Evolutionary conservation across 2,329 filamentous ascomycete species (phyloP).

Genomic region (Dactylellina haptotyla): DNA sequence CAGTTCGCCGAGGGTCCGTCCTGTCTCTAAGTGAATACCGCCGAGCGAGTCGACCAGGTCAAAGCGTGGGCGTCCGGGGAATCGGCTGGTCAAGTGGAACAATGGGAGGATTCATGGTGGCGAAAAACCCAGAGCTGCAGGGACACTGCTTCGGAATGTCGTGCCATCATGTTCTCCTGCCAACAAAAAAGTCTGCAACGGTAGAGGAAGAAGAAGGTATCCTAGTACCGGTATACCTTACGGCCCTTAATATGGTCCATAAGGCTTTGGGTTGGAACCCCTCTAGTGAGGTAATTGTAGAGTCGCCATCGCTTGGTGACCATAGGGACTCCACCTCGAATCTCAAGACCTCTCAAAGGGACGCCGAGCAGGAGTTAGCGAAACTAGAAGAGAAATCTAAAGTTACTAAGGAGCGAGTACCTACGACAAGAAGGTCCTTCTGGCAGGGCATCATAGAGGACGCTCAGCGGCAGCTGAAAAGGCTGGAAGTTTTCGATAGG

Average conservation of each 20-base stretch:
- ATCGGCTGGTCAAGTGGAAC: slow-evolving; percentile 14
- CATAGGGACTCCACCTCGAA: slow-evolving; percentile 2
- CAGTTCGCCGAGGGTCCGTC: neutral
- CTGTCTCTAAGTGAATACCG: neutral
- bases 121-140: slow-evolving; percentile 1
- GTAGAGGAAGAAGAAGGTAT: neutral
- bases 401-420: neutral
- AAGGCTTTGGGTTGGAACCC: neutral
- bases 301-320: slow-evolving; percentile 20
- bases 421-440: neutral
- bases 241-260: neutral
- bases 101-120: slow-evolving; percentile 6
- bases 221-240: slow-evolving; percentile 6
- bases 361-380: slow-evolving; percentile 10
- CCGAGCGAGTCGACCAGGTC: slow-evolving; percentile 1
- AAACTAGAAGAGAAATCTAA: slow-evolving; percentile 10
- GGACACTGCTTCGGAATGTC: slow-evolving; percentile 19
- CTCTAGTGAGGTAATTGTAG: neutral
- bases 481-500: slow-evolving; percentile 16
- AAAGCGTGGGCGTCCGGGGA: slow-evolving; percentile 16
- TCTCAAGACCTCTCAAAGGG: neutral
- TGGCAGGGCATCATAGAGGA: neutral
- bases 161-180: slow-evolving; percentile 24
- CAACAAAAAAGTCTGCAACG: slow-evolving; percentile 3
- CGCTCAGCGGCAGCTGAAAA: neutral